phyloP scores from a whole-genome alignment of 768 basidiomycete species.

The Tylopilus felleus region DNA sequence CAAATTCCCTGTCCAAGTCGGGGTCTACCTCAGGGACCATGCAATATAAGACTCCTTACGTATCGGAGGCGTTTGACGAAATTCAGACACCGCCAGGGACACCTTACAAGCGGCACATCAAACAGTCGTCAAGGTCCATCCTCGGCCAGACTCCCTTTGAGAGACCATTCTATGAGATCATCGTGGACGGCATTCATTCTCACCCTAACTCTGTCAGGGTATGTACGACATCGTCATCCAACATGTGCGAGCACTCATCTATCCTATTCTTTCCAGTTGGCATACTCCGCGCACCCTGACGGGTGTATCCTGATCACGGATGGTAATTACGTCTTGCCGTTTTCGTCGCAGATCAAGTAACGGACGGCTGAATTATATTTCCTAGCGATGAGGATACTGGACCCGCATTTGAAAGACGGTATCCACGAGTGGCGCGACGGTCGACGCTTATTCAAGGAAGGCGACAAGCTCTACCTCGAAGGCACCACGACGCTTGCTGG shows the following conservation, averaged over 20 bases:
- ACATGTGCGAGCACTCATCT: background rate
- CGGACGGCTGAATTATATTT: background rate
- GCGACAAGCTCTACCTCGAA: constrained; percentile 75
- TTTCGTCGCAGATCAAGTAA: background rate
- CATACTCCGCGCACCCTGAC: constrained; percentile 78
- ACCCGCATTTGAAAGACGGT: constrained; percentile 81
- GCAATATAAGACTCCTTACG: constrained; percentile 23
- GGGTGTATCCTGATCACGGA: constrained; percentile 90
- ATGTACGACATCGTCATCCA: constrained; percentile 24
- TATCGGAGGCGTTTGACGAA: constrained; percentile 63
- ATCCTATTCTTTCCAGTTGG: constrained; percentile 46
- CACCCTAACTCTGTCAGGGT: constrained; percentile 89
- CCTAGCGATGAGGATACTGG: constrained; percentile 80
- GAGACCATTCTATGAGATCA: constrained; percentile 83
- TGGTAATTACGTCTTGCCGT: constrained; percentile 44
- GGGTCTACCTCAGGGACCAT: constrained; percentile 5
- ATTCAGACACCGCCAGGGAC: constrained; percentile 54
- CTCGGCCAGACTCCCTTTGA: constrained; percentile 47
- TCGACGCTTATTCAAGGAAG: constrained; percentile 75
- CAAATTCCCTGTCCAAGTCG: constrained; percentile 12
- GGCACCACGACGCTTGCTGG: constrained; percentile 88
- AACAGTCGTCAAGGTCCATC: constrained; percentile 28
- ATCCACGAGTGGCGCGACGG: constrained; percentile 87
- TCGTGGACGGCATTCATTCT: constrained; percentile 88
- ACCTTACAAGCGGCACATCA: constrained; percentile 32